Base-by-base conservation (phyloP, 169 alveolate species). In the Blepharisma undulans region DNA sequence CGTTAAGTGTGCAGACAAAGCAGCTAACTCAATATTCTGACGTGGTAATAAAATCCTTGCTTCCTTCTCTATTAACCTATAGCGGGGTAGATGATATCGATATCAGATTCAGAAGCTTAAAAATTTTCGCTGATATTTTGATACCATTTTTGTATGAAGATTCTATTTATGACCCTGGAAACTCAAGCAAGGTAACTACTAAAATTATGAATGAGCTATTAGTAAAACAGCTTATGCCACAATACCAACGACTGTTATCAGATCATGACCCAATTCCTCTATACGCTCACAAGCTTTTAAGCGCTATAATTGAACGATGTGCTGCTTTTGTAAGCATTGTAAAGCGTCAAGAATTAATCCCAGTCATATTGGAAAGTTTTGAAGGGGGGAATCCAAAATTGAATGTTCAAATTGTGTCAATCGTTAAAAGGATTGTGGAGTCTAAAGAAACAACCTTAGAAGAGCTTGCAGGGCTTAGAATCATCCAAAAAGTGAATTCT, bases 101-200 rank as follows among this genome's bases (percentile, higher is more conserved):
- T 79, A 92, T 92, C 34, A 89, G 95, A 34, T 95, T 95, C 89
- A 76, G 93, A 7, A 36, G 87, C 34, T 78, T 95, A 32, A 94
- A 95, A 88, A 84, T 95, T 59, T 94, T 95, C 72, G 89, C 94
- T 33, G 97, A 95, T 71, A 90, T 95, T 0, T 48, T 93, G 18
- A 86, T 88, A 21, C 90, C 94, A 61, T 94, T 92, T 66, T 74
- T 94, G 25, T 89, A 76, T 27, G 95, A 92, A 34, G 95, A 87
- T n/a, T 77, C 33, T 14, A 79, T 91, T 74, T 89, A 92, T 87
- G 93, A 92, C 85, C 85, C 30, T 60, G 34, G 66, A 36, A n/a
- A 76, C 33, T 34, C 29, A 6, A 5, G n/a, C 3, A 91, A 92
- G 77, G 74, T 60, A 29, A 88, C 91, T 21, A 81, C 96, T 2